These are phyloP conservation scores for Nicotiana otophora DNA, from an alignment of 257 asterid genomes.

Conservation along the genomic window DNA sequence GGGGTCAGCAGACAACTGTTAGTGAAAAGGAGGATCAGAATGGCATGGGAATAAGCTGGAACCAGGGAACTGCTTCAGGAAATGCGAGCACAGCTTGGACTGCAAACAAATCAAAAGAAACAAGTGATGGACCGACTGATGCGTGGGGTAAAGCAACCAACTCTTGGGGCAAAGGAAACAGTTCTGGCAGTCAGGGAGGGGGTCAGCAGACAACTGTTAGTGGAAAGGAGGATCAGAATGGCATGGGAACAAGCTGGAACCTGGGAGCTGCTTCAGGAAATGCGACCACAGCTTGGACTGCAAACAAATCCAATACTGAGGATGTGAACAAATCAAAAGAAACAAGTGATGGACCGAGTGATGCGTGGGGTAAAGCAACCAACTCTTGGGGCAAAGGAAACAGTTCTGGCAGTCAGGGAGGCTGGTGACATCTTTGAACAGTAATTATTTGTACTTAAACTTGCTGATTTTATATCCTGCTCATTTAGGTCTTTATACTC, in stretches of 20 bases:
- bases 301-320: constrained; percentile 11
- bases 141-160: constrained; percentile 13
- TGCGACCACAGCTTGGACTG: constrained; percentile 7
- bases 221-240: constrained; percentile 12
- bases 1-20: constrained; percentile 1
- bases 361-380: constrained; percentile 31
- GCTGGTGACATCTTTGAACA: constrained; percentile 48
- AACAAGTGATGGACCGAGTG: constrained; percentile 23
- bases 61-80: background rate
- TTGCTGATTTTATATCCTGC: background rate
- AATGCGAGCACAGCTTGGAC: background rate
- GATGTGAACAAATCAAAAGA: constrained; percentile 10
- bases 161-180: background rate
- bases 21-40: constrained; percentile 14
- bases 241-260: constrained; percentile 4
- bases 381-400: constrained; percentile 47
- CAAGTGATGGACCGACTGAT: constrained; percentile 24
- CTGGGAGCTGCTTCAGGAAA: constrained; percentile 17
- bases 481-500: background rate
- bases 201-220: constrained; percentile 4
- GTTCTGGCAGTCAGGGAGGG: background rate
- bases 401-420: constrained; percentile 49
- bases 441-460: constrained; percentile 20
- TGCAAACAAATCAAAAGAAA: constrained; percentile 1
- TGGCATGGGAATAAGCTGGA: background rate